Base-by-base conservation (phyloP, 2,329 filamentous ascomycete genomes). In the Sporothrix pallida region DNA sequence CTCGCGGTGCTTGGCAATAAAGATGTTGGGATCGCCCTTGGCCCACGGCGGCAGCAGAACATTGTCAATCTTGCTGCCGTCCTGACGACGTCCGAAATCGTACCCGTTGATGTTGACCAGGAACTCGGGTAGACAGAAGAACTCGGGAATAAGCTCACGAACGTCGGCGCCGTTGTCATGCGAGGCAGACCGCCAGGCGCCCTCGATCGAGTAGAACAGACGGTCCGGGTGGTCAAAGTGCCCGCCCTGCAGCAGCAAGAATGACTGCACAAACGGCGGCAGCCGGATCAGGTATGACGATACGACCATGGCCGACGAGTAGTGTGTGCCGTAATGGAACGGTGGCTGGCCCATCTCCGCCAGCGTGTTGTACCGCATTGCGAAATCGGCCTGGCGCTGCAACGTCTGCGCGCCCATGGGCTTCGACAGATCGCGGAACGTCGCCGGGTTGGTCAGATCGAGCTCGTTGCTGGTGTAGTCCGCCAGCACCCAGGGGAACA, bases 241-340 rank as follows among this genome's bases (percentile, higher is more conserved):
- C 5, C 95, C 95, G n/a, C 96, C 96, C 81, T 99, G 96, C 1
- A 99, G 88, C 9, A 98, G 85, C 23, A 98, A 89, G 79, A 97
- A 98, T 0, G 96, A 97, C 78, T 98, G 94, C 31, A 98, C 95
- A 80, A 98, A 99, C 0, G 96, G 96, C 70, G 97, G 95, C 17
- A 99, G 86, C 20, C 96, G 92, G 78, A 99, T 98, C 56, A 99
- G 87, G 79, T 98, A 99, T 0, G 95, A 98, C 13, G 94, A 94
- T 7, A 99, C 96, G 74, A 97, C 98, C 96, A 98, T 99, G 8
- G 96, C 96, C 1, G 96, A 98, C 0, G 96, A 98, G 81, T 99
- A 99, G 81, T 99, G 97, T 0, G 97, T 99, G 20, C 96, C 96
- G 78, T 98, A 99, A 80, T 99, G 96, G 80, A 98, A 99, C 0